Evolutionary conservation across 1,284 basidiomycete species (phyloP).

Genomic region (Rhodotorula sp.): DNA sequence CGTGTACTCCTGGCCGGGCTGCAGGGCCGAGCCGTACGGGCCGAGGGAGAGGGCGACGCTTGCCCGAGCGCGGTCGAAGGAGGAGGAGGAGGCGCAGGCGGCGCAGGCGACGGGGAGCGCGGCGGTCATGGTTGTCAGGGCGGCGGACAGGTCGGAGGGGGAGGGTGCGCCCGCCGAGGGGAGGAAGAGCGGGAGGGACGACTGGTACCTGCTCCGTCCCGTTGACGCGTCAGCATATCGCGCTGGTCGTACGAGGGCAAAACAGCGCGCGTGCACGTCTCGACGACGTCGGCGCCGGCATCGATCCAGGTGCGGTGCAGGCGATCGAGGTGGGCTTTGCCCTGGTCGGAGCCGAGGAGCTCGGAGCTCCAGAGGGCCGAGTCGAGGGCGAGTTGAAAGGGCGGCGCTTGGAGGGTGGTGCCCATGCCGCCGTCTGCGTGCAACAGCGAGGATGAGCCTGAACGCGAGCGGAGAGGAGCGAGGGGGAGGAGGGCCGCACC

Average conservation of each 20-base stretch:
- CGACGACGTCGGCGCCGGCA: conserved; percentile 63
- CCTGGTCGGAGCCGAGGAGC: conserved; percentile 53
- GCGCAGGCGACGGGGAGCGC: conserved; percentile 27
- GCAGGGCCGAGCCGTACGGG: conserved; percentile 41
- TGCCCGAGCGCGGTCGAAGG: background rate
- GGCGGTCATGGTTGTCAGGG: conserved; percentile 22
- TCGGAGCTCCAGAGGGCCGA: conserved; percentile 36
- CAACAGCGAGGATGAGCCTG: too few relatives aligned
- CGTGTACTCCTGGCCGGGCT: conserved; percentile 44
- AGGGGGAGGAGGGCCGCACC: conserved; percentile 9
- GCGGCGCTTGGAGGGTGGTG: conserved; percentile 32
- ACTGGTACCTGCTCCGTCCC: conserved; percentile 31
- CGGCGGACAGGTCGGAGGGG: background rate
- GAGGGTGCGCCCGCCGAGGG: background rate
- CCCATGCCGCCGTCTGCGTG: conserved; percentile 38
- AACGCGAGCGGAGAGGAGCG: background rate
- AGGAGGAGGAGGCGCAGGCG: background rate
- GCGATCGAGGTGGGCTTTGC: conserved; percentile 60
- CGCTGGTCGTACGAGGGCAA: background rate
- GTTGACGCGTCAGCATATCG: background rate
- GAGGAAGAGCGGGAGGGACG: conserved; percentile 37
- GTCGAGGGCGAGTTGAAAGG: conserved; percentile 27
- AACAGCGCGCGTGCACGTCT: conserved; percentile 35
- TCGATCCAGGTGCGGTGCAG: conserved; percentile 76
- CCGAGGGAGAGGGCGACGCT: conserved; percentile 41